Conservation (phyloP, 345 rosid species). For the Salix purpurea region DNA sequence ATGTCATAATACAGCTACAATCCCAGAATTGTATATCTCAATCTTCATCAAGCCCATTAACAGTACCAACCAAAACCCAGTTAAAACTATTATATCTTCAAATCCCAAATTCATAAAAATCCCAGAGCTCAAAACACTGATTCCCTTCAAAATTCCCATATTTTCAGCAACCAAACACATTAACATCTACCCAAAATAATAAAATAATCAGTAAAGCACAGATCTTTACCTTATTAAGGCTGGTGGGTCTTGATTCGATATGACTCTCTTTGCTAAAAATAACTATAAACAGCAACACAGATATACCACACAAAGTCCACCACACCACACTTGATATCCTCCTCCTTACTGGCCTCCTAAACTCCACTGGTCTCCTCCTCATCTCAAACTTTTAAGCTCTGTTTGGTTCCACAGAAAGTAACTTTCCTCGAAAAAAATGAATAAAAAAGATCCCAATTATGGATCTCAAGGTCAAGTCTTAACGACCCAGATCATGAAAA, state of each 20-base stretch:
- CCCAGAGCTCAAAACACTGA: background rate
- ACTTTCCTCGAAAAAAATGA: background rate
- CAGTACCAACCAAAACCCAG: background rate
- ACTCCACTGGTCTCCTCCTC: slow-evolving; percentile 68
- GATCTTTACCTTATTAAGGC: slow-evolving; percentile 43
- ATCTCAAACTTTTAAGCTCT: slow-evolving; percentile 11
- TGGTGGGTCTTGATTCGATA: slow-evolving; percentile 53
- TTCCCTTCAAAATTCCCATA: background rate
- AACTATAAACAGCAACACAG: slow-evolving; percentile 54
- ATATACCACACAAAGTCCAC: slow-evolving; percentile 55
- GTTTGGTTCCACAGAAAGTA: slow-evolving; percentile 10
- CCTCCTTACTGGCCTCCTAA: slow-evolving; percentile 62
- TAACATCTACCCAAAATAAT: background rate
- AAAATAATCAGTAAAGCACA: background rate
- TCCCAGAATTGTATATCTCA: background rate
- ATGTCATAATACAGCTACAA: background rate
- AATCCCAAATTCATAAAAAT: slow-evolving; percentile 1
- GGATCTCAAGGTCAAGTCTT: background rate
- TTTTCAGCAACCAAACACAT: background rate
- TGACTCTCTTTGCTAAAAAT: slow-evolving; percentile 49
- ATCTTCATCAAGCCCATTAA: background rate
- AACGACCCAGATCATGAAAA: background rate
- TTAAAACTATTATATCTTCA: background rate
- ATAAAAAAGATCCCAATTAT: background rate
- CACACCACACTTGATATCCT: slow-evolving; percentile 61